These are phyloP conservation scores for Solanum paucissectum DNA, from an alignment of 257 asterid genomes.

Conservation along the genomic window DNA sequence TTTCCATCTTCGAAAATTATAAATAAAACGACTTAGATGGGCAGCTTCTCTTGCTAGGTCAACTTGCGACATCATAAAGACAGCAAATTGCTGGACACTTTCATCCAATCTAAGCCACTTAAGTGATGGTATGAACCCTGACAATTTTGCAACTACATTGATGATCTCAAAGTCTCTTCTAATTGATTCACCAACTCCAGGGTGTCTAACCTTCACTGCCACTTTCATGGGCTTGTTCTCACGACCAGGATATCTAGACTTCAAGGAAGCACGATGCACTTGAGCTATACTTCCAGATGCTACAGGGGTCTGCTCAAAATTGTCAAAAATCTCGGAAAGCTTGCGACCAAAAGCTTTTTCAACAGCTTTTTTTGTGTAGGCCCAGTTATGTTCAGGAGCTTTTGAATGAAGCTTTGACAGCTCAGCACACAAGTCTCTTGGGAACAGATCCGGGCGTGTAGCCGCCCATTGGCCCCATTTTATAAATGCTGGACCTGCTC, in stretches of 20 bases:
- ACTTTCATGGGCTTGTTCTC: slow-evolving; percentile 53
- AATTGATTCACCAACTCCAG: slow-evolving; percentile 88
- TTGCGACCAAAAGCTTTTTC: slow-evolving; percentile 73
- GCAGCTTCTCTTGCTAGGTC: slow-evolving; percentile 91
- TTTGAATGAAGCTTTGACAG: slow-evolving; percentile 84
- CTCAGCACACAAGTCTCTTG: slow-evolving; percentile 69
- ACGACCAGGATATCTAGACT: slow-evolving; percentile 46
- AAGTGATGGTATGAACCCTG: slow-evolving; percentile 54
- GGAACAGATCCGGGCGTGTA: slow-evolving; percentile 91
- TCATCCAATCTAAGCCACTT: slow-evolving; percentile 87
- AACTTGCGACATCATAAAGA: slow-evolving; percentile 89
- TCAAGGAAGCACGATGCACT: slow-evolving; percentile 69
- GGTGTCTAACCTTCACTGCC: slow-evolving; percentile 88
- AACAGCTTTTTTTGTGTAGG: slow-evolving; percentile 54
- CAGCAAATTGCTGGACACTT: slow-evolving; percentile 75
- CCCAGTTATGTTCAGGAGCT: slow-evolving; percentile 90
- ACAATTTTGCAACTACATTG: slow-evolving; percentile 50
- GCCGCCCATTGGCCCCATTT: slow-evolving; percentile 99
- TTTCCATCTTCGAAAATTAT: slow-evolving; percentile 80
- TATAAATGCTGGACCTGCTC: slow-evolving; percentile 96
- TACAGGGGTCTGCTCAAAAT: slow-evolving; percentile 76
- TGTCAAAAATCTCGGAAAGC: slow-evolving; percentile 58
- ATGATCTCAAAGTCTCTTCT: slow-evolving; percentile 76
- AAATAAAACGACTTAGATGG: slow-evolving; percentile 74
- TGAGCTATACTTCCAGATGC: slow-evolving; percentile 94